These are phyloP conservation scores for Fusarium musae DNA, from an alignment of 2,329 filamentous ascomycete species.

Conservation along the genomic window DNA sequence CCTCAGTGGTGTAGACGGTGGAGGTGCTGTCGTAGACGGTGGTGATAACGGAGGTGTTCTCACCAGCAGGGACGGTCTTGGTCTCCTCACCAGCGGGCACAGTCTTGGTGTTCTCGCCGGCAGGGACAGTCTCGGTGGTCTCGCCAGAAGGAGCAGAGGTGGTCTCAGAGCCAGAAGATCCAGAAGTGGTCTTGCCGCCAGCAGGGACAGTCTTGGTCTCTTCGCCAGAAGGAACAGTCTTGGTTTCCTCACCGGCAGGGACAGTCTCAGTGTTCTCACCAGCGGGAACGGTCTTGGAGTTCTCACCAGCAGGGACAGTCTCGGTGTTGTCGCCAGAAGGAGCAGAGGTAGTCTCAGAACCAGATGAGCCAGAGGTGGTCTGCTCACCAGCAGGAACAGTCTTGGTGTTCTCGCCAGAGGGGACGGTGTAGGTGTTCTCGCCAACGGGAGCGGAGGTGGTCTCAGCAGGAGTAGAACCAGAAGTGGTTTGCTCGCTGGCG, in stretches of 20 bases:
- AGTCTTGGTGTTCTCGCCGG: slow-evolving; percentile 11
- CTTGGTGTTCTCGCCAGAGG: slow-evolving; percentile 19
- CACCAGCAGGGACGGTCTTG: slow-evolving; percentile 20
- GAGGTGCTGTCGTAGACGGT: slow-evolving; percentile 56
- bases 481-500: slow-evolving; percentile 21
- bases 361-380: background rate
- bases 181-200: slow-evolving; percentile 22
- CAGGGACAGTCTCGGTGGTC: background rate
- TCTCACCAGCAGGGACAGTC: slow-evolving; percentile 5
- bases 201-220: slow-evolving; percentile 22
- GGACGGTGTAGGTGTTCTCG: background rate
- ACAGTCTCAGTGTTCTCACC: slow-evolving; percentile 16
- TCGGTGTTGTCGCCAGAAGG: slow-evolving; percentile 54
- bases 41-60: slow-evolving; percentile 47
- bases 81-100: slow-evolving; percentile 19
- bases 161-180: slow-evolving; percentile 60
- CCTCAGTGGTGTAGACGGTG: slow-evolving; percentile 62
- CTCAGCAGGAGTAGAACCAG: slow-evolving; percentile 59
- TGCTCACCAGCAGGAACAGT: slow-evolving; percentile 21
- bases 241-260: slow-evolving; percentile 7
- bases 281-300: slow-evolving; percentile 11
- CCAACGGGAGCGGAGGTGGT: background rate
- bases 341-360: slow-evolving; percentile 58
- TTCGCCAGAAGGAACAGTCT: slow-evolving; percentile 11
- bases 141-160: slow-evolving; percentile 56